These are phyloP conservation scores for Leptomonas seymouri DNA, from an alignment of 208 protist species.

Conservation along the genomic window DNA sequence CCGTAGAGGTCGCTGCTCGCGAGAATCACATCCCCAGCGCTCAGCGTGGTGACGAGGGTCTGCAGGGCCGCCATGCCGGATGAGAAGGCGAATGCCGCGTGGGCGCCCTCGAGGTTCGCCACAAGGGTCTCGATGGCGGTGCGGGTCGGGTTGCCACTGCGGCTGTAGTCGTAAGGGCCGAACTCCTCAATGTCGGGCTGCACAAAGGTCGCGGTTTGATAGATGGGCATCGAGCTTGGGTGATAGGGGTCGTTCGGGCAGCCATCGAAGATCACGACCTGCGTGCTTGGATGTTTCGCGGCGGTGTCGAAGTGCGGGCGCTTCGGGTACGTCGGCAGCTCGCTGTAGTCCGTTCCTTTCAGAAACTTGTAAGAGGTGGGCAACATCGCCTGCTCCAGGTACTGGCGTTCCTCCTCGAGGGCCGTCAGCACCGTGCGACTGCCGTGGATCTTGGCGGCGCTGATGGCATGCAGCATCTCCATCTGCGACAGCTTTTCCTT, in stretches of 20 bases:
- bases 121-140: conserved; percentile 90
- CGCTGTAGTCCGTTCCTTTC: conserved; percentile 48
- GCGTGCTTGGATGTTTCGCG: conserved; percentile 61
- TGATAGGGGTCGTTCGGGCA: conserved; percentile 91
- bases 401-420: conserved; percentile 57
- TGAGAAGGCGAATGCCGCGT: conserved; percentile 88
- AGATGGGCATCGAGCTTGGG: conserved; percentile 87
- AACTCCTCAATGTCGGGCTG: conserved; percentile 81
- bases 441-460: conserved; percentile 42
- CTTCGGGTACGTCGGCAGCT: conserved; percentile 71
- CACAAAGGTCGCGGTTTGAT: conserved; percentile 93
- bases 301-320: conserved; percentile 81
- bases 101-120: conserved; percentile 91
- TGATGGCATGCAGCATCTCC: conserved; percentile 58
- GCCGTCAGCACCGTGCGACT: conserved; percentile 51
- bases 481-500: conserved; percentile 48
- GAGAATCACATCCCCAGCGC: conserved; percentile 74
- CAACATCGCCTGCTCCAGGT: conserved; percentile 46
- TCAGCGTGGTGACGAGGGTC: conserved; percentile 85
- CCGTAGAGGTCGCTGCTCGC: conserved; percentile 94
- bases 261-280: conserved; percentile 87
- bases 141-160: conserved; percentile 95
- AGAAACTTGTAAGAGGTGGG: conserved; percentile 41
- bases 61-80: conserved; percentile 88
- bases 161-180: conserved; percentile 93